Conservation (phyloP, 2,329 filamentous ascomycete genomes). For the Coniochaeta ligniaria region DNA sequence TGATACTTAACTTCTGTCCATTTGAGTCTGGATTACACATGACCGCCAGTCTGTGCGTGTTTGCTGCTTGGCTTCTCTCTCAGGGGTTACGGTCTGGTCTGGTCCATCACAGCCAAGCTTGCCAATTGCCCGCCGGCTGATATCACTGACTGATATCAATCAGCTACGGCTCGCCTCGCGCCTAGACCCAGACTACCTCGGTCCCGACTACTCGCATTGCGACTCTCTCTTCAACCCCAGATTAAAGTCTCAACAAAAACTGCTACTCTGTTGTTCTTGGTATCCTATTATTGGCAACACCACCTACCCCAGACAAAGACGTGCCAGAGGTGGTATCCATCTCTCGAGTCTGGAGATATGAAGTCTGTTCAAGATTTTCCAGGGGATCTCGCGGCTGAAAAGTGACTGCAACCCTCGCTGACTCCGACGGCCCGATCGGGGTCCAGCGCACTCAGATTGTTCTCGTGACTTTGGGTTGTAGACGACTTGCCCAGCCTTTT, state of each 20-base stretch:
- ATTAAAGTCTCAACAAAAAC: not conserved
- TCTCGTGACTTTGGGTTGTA: not conserved
- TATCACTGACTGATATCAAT: not conserved
- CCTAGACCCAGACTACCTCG: not conserved
- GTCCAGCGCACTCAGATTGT: not conserved
- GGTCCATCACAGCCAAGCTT: not conserved
- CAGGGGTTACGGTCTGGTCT: not conserved
- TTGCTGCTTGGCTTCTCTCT: too few relatives aligned
- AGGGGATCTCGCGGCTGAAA: not conserved
- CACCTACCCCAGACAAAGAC: not conserved
- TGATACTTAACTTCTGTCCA: not conserved
- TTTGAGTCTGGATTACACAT: not conserved
- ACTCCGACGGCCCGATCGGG: not conserved
- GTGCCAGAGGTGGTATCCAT: not conserved
- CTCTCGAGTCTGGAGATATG: not conserved
- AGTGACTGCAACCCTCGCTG: not conserved
- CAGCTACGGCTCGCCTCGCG: not conserved
- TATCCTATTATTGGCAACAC: not conserved
- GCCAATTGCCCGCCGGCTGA: not conserved
- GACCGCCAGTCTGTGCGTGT: not conserved
- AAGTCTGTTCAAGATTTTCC: not conserved
- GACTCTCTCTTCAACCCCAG: not conserved
- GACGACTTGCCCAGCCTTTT: too few relatives aligned
- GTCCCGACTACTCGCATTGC: not conserved
- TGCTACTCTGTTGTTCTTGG: not conserved